A percentile compares a stretch with the other conserved stretches of the same genome.
These are phyloP conservation scores for Strobilomyces echinocephalus DNA, from an alignment of 768 basidiomycete species.

Conservation along the genomic window DNA sequence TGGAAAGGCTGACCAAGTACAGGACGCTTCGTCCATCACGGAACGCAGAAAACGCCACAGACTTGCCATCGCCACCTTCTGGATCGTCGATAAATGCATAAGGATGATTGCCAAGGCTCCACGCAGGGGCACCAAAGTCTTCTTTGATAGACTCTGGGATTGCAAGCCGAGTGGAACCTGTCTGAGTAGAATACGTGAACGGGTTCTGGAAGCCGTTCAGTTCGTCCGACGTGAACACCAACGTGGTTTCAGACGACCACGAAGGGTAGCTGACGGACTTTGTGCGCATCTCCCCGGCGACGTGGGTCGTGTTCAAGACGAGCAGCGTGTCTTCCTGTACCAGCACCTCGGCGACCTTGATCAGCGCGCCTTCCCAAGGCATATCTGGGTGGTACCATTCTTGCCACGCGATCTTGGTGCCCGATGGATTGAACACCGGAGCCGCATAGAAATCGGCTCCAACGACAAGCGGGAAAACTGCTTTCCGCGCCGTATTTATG, in stretches of 20 bases:
- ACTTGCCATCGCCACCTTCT: slow-evolving; percentile 14
- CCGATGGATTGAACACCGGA: slow-evolving; percentile 58
- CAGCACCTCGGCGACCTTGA: slow-evolving; percentile 49
- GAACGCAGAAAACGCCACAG: slow-evolving; percentile 29
- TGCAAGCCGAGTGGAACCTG: slow-evolving; percentile 26
- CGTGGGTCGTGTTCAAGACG: slow-evolving; percentile 35
- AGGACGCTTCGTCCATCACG: slow-evolving; percentile 33
- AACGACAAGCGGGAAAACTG: slow-evolving; percentile 41
- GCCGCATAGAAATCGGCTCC: slow-evolving; percentile 72
- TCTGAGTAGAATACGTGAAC: slow-evolving; percentile 44
- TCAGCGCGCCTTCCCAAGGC: slow-evolving; percentile 65
- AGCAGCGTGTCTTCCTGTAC: slow-evolving; percentile 26
- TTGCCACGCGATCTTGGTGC: slow-evolving; percentile 53
- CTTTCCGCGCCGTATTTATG: slow-evolving; percentile 45
- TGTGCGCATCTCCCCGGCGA: slow-evolving; percentile 50
- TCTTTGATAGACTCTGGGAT: slow-evolving; percentile 40
- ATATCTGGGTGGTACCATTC: slow-evolving; percentile 68
- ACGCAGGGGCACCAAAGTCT: slow-evolving; percentile 57
- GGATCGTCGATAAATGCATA: slow-evolving; percentile 42
- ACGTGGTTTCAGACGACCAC: slow-evolving; percentile 52
- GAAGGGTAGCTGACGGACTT: slow-evolving; percentile 54
- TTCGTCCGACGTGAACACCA: slow-evolving; percentile 63
- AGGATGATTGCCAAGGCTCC: slow-evolving; percentile 46
- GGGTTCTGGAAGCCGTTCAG: slow-evolving; percentile 63
- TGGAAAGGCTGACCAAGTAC: slow-evolving; percentile 29